These are phyloP conservation scores for Pythium brassicae DNA, from an alignment of 352 stramenopile species.

Conservation along the genomic window DNA sequence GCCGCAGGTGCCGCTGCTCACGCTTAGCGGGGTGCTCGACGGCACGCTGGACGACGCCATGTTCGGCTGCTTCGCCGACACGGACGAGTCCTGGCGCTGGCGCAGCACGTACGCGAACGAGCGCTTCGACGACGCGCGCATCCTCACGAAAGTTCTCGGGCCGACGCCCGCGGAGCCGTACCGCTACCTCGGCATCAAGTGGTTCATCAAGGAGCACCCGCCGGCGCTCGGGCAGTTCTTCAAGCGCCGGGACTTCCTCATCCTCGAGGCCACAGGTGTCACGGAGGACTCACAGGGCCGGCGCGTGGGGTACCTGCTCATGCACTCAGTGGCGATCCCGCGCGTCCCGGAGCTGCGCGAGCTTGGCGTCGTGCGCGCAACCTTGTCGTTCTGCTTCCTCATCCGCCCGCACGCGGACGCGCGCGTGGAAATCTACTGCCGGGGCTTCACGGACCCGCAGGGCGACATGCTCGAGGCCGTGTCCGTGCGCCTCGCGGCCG, in stretches of 20 bases:
- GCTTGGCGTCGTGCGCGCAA: conserved; percentile 10
- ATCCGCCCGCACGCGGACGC: conserved; percentile 5
- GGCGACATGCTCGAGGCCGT: conserved; percentile 43
- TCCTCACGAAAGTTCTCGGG: conserved; percentile 7
- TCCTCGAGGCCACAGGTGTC: conserved; percentile 38
- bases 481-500: conserved; percentile 30
- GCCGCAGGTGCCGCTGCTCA: conserved; percentile 13
- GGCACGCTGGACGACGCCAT: conserved; percentile 17
- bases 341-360: conserved; percentile 7
- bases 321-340: conserved; percentile 26
- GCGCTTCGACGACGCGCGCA: background rate
- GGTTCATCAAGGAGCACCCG: conserved; percentile 14
- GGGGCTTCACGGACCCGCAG: conserved; percentile 42
- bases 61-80: conserved; percentile 16
- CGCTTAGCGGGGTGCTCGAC: conserved; percentile 8
- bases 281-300: conserved; percentile 15
- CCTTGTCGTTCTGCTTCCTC: conserved; percentile 13
- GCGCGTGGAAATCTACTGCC: conserved; percentile 14
- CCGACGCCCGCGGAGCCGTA: conserved; percentile 17
- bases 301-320: conserved; percentile 37
- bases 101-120: conserved; percentile 13
- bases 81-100: conserved; percentile 12
- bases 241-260: conserved; percentile 21
- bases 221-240: conserved; percentile 10
- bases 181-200: conserved; percentile 22